Conservation (phyloP, 352 stramenopile genomes). For the Phytophthora fragariaefolia region DNA sequence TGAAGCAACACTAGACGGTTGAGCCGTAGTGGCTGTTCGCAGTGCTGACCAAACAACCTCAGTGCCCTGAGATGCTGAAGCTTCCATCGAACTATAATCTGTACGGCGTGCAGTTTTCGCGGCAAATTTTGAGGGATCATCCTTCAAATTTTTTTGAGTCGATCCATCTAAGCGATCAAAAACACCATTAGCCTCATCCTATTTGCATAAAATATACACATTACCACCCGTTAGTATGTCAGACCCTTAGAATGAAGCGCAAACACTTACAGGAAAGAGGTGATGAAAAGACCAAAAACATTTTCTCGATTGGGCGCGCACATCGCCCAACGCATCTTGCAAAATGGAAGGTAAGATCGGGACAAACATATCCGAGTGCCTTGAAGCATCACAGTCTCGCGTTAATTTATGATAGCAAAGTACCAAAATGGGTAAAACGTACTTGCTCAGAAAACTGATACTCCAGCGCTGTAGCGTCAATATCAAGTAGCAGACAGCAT, state of each 20-base stretch:
- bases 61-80: constrained; percentile 6
- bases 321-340: constrained; percentile 73
- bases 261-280: constrained; percentile 58
- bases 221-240: constrained; percentile 2
- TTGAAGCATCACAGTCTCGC: constrained; percentile 21
- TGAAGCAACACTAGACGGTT: constrained; percentile 20
- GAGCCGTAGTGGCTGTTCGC: constrained; percentile 16
- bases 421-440: constrained; percentile 28
- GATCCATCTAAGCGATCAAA: constrained; percentile 70
- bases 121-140: constrained; percentile 46
- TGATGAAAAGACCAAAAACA: constrained; percentile 82
- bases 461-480: constrained; percentile 74
- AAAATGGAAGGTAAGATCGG: constrained; percentile 65
- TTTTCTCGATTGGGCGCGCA: constrained; percentile 78
- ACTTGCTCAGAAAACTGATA: constrained; percentile 73
- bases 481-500: constrained; percentile 83
- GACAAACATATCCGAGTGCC: constrained; percentile 65
- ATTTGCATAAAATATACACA: constrained; percentile 8
- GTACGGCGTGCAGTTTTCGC: constrained; percentile 23
- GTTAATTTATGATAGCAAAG: neutral
- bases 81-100: constrained; percentile 18
- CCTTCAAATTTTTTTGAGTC: constrained; percentile 65
- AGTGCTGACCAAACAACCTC: constrained; percentile 17
- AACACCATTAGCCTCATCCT: constrained; percentile 61
- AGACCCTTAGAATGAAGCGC: neutral